phyloP scores from a whole-genome alignment of 257 asterid species.

The Solanum rostratum region DNA sequence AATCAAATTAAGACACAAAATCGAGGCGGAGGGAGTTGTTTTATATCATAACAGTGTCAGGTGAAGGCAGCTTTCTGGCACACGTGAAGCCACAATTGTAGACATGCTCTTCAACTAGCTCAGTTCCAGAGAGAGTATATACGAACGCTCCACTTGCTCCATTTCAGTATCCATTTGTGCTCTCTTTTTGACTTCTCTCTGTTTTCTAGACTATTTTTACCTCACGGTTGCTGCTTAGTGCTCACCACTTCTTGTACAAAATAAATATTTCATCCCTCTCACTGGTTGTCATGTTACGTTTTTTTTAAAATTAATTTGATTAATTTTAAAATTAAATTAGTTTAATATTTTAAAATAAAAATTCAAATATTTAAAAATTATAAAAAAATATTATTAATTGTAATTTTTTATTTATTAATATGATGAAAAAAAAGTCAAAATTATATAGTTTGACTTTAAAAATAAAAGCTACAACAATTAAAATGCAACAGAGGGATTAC shows the following conservation, averaged over 20 bases:
- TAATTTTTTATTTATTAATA: too few relatives aligned
- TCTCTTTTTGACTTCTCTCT: not conserved
- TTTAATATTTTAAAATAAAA: too few relatives aligned
- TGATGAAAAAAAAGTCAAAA: too few relatives aligned
- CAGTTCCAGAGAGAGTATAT: not conserved
- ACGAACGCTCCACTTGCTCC: not conserved
- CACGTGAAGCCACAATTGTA: slow-evolving; percentile 14
- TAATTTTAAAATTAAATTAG: too few relatives aligned
- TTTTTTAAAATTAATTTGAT: too few relatives aligned
- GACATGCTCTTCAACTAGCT: not conserved
- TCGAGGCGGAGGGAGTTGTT: not conserved
- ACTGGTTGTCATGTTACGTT: too few relatives aligned
- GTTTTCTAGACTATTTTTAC: not conserved
- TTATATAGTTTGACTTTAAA: too few relatives aligned
- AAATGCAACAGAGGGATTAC: too few relatives aligned
- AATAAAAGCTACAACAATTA: too few relatives aligned
- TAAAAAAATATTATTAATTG: too few relatives aligned
- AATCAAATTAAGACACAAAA: not conserved
- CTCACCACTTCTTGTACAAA: not conserved
- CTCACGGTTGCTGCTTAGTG: not conserved
- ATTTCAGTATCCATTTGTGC: not conserved
- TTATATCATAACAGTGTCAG: not conserved
- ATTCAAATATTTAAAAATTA: too few relatives aligned
- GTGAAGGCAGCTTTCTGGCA: slow-evolving; percentile 1
- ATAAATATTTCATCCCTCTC: not conserved